Evolutionary conservation across 495 filamentous ascomycete genomes (phyloP).

Genomic region (Hamigera avellanea): DNA sequence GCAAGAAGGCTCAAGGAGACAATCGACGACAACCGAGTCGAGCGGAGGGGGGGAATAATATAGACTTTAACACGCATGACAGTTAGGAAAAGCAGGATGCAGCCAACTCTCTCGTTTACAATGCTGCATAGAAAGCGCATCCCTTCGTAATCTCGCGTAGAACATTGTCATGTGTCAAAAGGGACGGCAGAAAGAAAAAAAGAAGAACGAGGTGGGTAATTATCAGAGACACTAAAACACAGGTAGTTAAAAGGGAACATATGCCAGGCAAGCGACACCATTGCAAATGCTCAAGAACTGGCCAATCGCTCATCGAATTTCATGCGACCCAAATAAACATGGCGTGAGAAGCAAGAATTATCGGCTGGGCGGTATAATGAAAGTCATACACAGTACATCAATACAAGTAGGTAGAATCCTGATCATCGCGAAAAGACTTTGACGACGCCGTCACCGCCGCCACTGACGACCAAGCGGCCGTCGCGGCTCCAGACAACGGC

Average conservation of each 20-base stretch:
- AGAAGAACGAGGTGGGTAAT: slow-evolving; percentile 1
- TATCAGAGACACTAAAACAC: slow-evolving; percentile 6
- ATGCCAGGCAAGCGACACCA: slow-evolving; percentile 27
- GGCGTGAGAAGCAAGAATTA: slow-evolving; percentile 11
- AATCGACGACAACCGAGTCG: slow-evolving; percentile 8
- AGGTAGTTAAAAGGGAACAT: slow-evolving; percentile 25
- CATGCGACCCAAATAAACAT: slow-evolving; percentile 28
- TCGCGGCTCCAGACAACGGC: slow-evolving; percentile 89
- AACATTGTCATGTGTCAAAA: too few relatives aligned
- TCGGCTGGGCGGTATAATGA: neutral
- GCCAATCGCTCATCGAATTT: slow-evolving; percentile 34
- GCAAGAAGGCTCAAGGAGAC: slow-evolving; percentile 8
- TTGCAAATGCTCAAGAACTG: slow-evolving; percentile 32
- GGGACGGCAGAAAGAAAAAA: neutral
- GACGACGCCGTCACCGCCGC: slow-evolving; percentile 90
- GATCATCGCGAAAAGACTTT: slow-evolving; percentile 76
- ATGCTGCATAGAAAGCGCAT: too few relatives aligned
- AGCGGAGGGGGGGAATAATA: too few relatives aligned
- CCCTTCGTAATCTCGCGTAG: too few relatives aligned
- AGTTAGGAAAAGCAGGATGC: too few relatives aligned
- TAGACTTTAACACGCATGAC: too few relatives aligned
- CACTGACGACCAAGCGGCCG: slow-evolving; percentile 86
- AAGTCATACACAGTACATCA: slow-evolving; percentile 5
- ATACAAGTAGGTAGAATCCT: slow-evolving; percentile 8
- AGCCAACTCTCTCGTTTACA: too few relatives aligned